These are phyloP conservation scores for Aspergillus haitiensis DNA, from an alignment of 495 filamentous ascomycete genomes.

Conservation along the genomic window DNA sequence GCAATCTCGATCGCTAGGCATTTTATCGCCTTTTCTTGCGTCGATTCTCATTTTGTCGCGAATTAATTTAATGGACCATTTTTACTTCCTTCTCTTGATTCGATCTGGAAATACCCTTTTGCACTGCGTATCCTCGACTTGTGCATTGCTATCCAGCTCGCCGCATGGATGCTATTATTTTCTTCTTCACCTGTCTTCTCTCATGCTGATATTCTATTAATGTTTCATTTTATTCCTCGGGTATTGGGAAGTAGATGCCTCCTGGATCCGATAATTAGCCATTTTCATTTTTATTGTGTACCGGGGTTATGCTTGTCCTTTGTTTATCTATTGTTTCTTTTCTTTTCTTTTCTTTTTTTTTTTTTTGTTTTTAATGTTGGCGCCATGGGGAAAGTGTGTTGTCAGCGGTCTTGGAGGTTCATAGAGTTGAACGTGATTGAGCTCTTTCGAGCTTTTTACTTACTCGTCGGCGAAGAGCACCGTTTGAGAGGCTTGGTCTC, in stretches of 20 bases:
- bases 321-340: conserved; percentile 13
- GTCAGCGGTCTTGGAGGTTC: conserved; percentile 40
- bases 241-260: conserved; percentile 30
- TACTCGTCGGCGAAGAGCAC: conserved; percentile 22
- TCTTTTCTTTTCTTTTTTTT: no score
- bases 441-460: conserved; percentile 32
- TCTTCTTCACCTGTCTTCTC: conserved; percentile 18
- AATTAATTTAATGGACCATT: conserved; percentile 21
- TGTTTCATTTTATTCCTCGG: conserved; percentile 19
- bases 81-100: conserved; percentile 15
- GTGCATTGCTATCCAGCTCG: conserved; percentile 14
- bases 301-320: conserved; percentile 33
- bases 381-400: conserved; percentile 41
- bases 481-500: conserved; percentile 3
- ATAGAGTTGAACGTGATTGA: conserved; percentile 33
- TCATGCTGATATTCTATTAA: conserved; percentile 19
- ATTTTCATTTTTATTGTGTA: conserved; percentile 35
- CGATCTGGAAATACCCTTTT: conserved; percentile 24
- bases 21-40: conserved; percentile 31
- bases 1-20: conserved; percentile 60
- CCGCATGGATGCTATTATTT: conserved; percentile 14
- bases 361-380: conserved; percentile 38
- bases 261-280: conserved; percentile 46
- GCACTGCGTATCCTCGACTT: conserved; percentile 20
- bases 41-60: conserved; percentile 3